Conservation (phyloP, 2,329 filamentous ascomycete genomes). For the Fusarium verticillioides region DNA sequence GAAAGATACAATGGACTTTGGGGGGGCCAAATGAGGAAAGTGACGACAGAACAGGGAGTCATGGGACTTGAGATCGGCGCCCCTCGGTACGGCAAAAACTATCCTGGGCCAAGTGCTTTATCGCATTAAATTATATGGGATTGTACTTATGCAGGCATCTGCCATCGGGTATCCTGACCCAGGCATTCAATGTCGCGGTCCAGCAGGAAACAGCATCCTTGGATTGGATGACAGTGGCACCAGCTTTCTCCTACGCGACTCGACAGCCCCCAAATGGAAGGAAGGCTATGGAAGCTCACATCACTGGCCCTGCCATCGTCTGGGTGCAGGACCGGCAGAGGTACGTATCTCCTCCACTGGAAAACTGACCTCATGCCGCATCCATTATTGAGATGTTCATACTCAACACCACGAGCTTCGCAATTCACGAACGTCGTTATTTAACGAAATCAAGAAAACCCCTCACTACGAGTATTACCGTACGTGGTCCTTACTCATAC, state of each 20-base stretch:
- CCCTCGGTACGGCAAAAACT: conserved; percentile 12
- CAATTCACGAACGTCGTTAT: conserved; percentile 1
- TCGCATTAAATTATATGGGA: neutral
- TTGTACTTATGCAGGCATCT: conserved; percentile 10
- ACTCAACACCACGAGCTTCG: neutral
- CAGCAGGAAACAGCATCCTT: conserved; percentile 8
- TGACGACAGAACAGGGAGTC: conserved; percentile 43
- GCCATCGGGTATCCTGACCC: conserved; percentile 7
- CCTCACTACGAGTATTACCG: conserved; percentile 2
- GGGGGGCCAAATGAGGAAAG: conserved; percentile 33
- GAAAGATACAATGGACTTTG: conserved; percentile 16
- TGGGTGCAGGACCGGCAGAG: neutral
- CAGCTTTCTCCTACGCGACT: conserved; percentile 30
- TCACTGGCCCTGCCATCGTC: neutral
- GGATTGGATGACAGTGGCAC: conserved; percentile 29
- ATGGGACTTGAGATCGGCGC: conserved; percentile 36
- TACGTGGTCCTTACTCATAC: neutral
- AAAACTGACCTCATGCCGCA: conserved; percentile 26
- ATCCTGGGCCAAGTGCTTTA: conserved; percentile 14
- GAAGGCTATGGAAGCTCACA: conserved; percentile 15
- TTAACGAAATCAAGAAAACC: neutral
- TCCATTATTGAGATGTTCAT: conserved; percentile 32
- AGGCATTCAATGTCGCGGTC: conserved; percentile 19
- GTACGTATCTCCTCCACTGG: conserved; percentile 11
- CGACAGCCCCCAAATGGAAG: conserved; percentile 22